Percentiles rank a stretch among this genome's conserved stretches.
Conservation (phyloP, 140 eudicot genomes). For the Bidens hawaiensis region DNA sequence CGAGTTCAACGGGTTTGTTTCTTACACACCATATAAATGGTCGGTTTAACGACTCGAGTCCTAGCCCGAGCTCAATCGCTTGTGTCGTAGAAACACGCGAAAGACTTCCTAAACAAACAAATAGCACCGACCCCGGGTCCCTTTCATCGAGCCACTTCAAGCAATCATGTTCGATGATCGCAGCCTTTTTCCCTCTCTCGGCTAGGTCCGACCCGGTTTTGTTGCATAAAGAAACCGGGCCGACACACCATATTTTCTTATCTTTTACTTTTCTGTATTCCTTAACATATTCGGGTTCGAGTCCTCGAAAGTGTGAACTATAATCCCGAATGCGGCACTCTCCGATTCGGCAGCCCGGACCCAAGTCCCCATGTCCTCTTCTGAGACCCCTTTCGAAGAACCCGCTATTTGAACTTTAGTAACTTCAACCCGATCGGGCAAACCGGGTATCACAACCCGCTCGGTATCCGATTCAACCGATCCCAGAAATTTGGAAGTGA, state of each 20-base stretch:
- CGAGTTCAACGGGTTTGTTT: too few species aligned
- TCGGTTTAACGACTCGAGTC: constrained; percentile 39
- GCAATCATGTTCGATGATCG: constrained; percentile 8
- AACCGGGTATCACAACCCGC: constrained; percentile 32
- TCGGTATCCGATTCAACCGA: constrained; percentile 11
- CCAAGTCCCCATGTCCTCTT: not conserved
- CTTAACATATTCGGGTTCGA: constrained; percentile 31
- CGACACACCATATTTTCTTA: constrained; percentile 21
- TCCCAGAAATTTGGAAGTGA: not conserved
- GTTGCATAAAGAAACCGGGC: constrained; percentile 35
- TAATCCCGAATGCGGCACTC: constrained; percentile 20
- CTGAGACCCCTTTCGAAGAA: not conserved
- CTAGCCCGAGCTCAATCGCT: constrained; percentile 34
- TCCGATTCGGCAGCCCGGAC: constrained; percentile 1
- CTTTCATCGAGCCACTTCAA: constrained; percentile 36
- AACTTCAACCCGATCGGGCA: constrained; percentile 36
- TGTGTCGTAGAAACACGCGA: constrained; percentile 20
- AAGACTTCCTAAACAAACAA: too few species aligned
- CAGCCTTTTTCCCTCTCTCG: constrained; percentile 28
- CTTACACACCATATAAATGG: too few species aligned
- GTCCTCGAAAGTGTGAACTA: too few species aligned
- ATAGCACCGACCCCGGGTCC: too few species aligned
- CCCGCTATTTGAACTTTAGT: constrained; percentile 21
- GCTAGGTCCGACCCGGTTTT: constrained; percentile 3
- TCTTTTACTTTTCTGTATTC: constrained; percentile 20